Evolutionary conservation across 345 rosid species (phyloP).

Genomic region (Raphanus raphanistrum): DNA sequence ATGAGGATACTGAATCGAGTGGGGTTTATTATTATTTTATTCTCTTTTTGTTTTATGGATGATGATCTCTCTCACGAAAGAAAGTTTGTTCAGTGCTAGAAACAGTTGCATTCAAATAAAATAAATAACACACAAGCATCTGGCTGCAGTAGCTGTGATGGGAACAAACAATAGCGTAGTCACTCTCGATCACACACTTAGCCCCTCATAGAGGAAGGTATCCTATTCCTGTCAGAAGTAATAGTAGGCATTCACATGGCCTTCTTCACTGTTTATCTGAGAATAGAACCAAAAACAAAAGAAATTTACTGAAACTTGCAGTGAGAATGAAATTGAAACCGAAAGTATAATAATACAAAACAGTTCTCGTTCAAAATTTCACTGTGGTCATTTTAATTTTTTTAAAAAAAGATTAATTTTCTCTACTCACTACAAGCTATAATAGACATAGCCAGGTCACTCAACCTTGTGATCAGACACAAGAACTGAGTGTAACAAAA

Average conservation of each 20-base stretch:
- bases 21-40: not conserved
- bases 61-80: not conserved
- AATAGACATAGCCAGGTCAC: constrained; percentile 16
- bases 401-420: not conserved
- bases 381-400: not conserved
- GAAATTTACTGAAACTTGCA: not conserved
- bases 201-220: not conserved
- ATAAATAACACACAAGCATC: no score
- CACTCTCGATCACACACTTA: not conserved
- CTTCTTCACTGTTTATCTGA: not conserved
- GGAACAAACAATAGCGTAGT: not conserved
- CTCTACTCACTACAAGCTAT: not conserved
- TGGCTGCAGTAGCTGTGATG: not conserved
- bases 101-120: not conserved
- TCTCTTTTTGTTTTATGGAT: no score
- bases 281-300: not conserved
- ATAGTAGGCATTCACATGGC: not conserved
- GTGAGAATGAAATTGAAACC: not conserved
- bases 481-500: constrained; percentile 14
- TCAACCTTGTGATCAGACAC: no score
- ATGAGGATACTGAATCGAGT: not conserved
- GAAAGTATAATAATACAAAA: not conserved
- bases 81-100: not conserved
- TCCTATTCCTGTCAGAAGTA: not conserved
- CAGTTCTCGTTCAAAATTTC: not conserved